phyloP scores from a whole-genome alignment of 345 rosid species.

The Atalantia buxifolia region DNA sequence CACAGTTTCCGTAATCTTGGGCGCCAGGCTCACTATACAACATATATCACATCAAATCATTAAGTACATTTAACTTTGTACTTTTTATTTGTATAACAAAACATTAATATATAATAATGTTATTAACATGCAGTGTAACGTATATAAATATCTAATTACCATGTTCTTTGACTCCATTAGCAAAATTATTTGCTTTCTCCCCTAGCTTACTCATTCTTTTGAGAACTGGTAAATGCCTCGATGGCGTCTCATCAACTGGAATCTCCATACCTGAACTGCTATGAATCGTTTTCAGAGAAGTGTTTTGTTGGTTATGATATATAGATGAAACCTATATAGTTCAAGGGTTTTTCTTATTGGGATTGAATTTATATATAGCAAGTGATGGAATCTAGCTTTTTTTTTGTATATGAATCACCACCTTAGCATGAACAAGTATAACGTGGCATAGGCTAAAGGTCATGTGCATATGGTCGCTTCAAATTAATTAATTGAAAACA shows the following conservation, averaged over 20 bases:
- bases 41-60: not conserved
- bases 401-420: slow-evolving; percentile 27
- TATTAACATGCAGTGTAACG: not conserved
- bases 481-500: not conserved
- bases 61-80: not conserved
- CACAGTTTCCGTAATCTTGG: slow-evolving; percentile 38
- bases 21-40: slow-evolving; percentile 36
- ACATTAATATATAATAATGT: too few relatives aligned
- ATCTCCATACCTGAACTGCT: slow-evolving; percentile 10
- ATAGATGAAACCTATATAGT: slow-evolving; percentile 4
- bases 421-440: slow-evolving; percentile 18
- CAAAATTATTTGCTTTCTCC: slow-evolving; percentile 47
- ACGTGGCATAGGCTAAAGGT: slow-evolving; percentile 3
- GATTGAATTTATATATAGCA: not conserved
- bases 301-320: not conserved
- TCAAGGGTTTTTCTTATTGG: slow-evolving; percentile 13
- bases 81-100: not conserved
- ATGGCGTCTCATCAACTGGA: slow-evolving; percentile 23
- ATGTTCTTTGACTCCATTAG: slow-evolving; percentile 49
- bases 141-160: slow-evolving; percentile 17
- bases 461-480: slow-evolving; percentile 11
- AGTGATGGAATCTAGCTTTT: slow-evolving; percentile 23
- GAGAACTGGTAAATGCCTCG: slow-evolving; percentile 23
- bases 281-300: not conserved
- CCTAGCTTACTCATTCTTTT: slow-evolving; percentile 44